Conservation (phyloP, 2,329 filamentous ascomycete species). For the Phaeosphaeriaceae sp. region DNA sequence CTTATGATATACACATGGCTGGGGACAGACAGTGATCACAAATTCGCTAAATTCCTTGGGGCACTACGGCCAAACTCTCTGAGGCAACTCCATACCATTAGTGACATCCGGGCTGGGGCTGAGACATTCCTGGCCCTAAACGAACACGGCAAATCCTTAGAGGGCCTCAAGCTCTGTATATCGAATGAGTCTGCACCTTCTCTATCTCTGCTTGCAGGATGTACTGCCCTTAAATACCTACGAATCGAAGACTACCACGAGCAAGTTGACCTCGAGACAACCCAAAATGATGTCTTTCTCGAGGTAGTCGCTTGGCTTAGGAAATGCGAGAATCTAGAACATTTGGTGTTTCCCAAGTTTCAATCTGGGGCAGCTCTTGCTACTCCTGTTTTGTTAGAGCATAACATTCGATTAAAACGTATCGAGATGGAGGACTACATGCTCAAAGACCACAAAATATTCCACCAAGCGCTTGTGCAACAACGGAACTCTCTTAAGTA, state of each 20-base stretch:
- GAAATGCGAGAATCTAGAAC: conserved; percentile 58
- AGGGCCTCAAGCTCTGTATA: conserved; percentile 59
- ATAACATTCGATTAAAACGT: conserved; percentile 55
- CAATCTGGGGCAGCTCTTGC: conserved; percentile 61
- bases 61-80: conserved; percentile 64
- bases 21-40: conserved; percentile 59
- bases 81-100: conserved; percentile 64
- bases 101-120: conserved; percentile 60
- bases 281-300: conserved; percentile 59
- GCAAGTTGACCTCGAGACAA: conserved; percentile 56
- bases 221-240: conserved; percentile 57
- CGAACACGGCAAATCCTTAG: conserved; percentile 62
- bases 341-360: conserved; percentile 59
- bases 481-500: conserved; percentile 59
- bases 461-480: conserved; percentile 60
- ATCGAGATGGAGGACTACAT: conserved; percentile 59
- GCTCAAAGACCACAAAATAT: conserved; percentile 56
- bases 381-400: conserved; percentile 56
- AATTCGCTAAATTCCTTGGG: conserved; percentile 65
- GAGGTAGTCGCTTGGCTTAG: conserved; percentile 62
- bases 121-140: conserved; percentile 62
- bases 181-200: conserved; percentile 57
- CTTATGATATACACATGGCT: conserved; percentile 64
- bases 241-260: conserved; percentile 56
- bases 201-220: conserved; percentile 56